These are phyloP conservation scores for Pichia manshurica DNA, from an alignment of 805 yeast species.

Conservation along the genomic window DNA sequence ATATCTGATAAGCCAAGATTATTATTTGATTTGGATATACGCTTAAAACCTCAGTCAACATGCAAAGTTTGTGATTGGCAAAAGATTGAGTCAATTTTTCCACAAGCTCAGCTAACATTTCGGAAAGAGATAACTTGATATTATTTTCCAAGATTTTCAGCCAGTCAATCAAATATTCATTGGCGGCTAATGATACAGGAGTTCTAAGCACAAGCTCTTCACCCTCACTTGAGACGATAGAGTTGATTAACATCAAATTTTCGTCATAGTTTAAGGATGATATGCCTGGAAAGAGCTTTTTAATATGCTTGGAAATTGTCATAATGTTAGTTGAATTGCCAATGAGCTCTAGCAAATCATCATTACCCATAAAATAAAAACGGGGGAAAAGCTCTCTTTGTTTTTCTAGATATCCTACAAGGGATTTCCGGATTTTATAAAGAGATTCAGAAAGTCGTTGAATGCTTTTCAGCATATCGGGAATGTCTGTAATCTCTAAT, in stretches of 20 bases:
- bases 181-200: slow-evolving; percentile 40
- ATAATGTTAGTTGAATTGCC: slow-evolving; percentile 52
- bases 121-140: slow-evolving; percentile 44
- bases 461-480: slow-evolving; percentile 43
- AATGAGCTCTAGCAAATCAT: slow-evolving; percentile 75
- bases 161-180: slow-evolving; percentile 54
- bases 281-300: slow-evolving; percentile 69
- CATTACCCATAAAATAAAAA: slow-evolving; percentile 85
- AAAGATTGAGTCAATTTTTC: slow-evolving; percentile 13
- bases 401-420: slow-evolving; percentile 71
- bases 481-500: slow-evolving; percentile 48
- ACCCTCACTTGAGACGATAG: slow-evolving; percentile 58
- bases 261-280: slow-evolving; percentile 31
- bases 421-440: slow-evolving; percentile 51
- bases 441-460: slow-evolving; percentile 52
- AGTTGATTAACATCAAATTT: slow-evolving; percentile 28
- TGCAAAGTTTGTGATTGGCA: background rate
- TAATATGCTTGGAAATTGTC: slow-evolving; percentile 51
- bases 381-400: slow-evolving; percentile 77
- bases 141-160: slow-evolving; percentile 50
- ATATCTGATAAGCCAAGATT: slow-evolving; percentile 49
- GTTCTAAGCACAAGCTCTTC: slow-evolving; percentile 44
- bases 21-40: slow-evolving; percentile 51
- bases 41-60: slow-evolving; percentile 29
- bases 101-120: slow-evolving; percentile 30